A percentile compares a stretch with the other conserved stretches of the same genome.
Conservation (phyloP, 2,329 filamentous ascomycete species). For the Hymenotorrendiella dingleyae region DNA sequence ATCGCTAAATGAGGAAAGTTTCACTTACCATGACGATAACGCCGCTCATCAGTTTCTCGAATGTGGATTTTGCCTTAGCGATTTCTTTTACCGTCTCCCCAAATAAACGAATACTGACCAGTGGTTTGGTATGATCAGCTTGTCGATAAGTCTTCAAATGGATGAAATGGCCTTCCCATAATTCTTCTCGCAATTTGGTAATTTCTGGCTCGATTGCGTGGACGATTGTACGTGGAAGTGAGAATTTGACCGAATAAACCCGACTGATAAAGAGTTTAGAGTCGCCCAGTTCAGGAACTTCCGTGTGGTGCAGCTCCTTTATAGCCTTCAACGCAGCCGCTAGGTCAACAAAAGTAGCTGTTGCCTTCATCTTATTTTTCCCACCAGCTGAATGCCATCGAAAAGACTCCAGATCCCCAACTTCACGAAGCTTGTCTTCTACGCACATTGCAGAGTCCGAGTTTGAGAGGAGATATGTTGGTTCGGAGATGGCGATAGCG, state of each 20-base stretch:
- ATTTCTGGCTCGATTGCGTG: slow-evolving; percentile 29
- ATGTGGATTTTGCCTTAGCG: slow-evolving; percentile 27
- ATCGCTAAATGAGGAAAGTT: too few species aligned
- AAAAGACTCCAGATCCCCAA: slow-evolving; percentile 9
- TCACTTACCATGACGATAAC: slow-evolving; percentile 18
- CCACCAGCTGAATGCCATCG: background rate
- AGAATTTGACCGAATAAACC: slow-evolving; percentile 35
- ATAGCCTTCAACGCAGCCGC: slow-evolving; percentile 33
- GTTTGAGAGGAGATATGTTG: slow-evolving; percentile 3
- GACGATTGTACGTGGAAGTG: slow-evolving; percentile 33
- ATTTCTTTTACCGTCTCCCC: slow-evolving; percentile 30
- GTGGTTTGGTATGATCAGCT: slow-evolving; percentile 21
- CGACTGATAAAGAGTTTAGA: slow-evolving; percentile 34
- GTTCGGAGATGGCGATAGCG: slow-evolving; percentile 1
- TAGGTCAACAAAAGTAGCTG: slow-evolving; percentile 35
- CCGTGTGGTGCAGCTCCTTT: slow-evolving; percentile 27
- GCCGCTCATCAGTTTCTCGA: slow-evolving; percentile 33
- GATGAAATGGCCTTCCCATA: slow-evolving; percentile 31
- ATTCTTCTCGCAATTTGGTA: slow-evolving; percentile 13
- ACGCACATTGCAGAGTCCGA: slow-evolving; percentile 1
- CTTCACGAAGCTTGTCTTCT: background rate
- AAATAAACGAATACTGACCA: slow-evolving; percentile 35
- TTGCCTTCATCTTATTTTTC: slow-evolving; percentile 30
- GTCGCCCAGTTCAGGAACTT: slow-evolving; percentile 28
- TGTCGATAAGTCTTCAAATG: slow-evolving; percentile 25